These are phyloP conservation scores for Fusarium avenaceum DNA, from an alignment of 2,329 filamentous ascomycete species.

Conservation along the genomic window DNA sequence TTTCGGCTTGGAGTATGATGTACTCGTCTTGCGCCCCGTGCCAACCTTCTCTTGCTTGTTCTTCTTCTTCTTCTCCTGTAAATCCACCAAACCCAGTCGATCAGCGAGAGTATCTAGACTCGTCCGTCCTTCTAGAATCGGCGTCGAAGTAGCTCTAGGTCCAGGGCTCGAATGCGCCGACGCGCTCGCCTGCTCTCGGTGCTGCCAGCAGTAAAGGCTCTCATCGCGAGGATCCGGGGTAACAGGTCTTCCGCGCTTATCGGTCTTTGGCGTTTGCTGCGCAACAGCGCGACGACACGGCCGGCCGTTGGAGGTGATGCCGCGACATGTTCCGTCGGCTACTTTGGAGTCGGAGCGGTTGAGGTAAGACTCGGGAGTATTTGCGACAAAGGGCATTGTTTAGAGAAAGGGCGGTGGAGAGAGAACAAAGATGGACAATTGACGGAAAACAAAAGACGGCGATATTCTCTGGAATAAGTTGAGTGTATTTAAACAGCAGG, in stretches of 20 bases:
- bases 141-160: constrained; percentile 59
- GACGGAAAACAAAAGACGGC: neutral
- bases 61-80: constrained; percentile 61
- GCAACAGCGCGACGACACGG: constrained; percentile 83
- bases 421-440: neutral
- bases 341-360: constrained; percentile 87
- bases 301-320: constrained; percentile 84
- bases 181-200: constrained; percentile 83
- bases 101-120: constrained; percentile 92
- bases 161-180: constrained; percentile 63
- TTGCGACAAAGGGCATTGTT: constrained; percentile 59
- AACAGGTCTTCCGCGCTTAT: constrained; percentile 42
- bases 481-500: neutral
- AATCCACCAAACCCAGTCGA: constrained; percentile 79
- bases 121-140: constrained; percentile 73
- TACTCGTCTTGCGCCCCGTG: constrained; percentile 42
- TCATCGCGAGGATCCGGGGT: constrained; percentile 67
- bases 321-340: constrained; percentile 86
- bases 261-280: constrained; percentile 43
- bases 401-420: constrained; percentile 22
- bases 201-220: constrained; percentile 91
- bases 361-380: constrained; percentile 84
- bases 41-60: constrained; percentile 34
- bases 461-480: neutral
- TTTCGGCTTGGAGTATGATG: constrained; percentile 41